These are phyloP conservation scores for Lenwebbia sp. DNA, from an alignment of 345 rosid species.

Conservation along the genomic window DNA sequence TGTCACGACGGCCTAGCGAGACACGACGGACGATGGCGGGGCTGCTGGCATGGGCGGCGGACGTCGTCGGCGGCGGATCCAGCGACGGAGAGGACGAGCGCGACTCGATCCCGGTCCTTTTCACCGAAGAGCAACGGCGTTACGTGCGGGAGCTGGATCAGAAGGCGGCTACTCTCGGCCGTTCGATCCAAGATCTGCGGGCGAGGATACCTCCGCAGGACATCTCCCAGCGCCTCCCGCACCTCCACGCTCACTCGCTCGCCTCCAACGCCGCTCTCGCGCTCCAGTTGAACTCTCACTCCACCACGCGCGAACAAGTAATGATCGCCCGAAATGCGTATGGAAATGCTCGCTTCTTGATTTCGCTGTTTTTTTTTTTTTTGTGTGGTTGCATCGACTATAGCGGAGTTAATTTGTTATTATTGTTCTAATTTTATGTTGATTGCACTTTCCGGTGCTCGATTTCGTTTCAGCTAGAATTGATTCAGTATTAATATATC, in stretches of 20 bases:
- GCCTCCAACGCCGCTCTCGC: slow-evolving; percentile 90
- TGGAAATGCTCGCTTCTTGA: neutral
- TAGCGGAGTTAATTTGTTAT: neutral
- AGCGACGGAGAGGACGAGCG: slow-evolving; percentile 18
- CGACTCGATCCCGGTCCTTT: slow-evolving; percentile 32
- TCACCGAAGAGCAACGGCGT: slow-evolving; percentile 55
- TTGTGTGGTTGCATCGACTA: neutral
- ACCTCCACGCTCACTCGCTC: slow-evolving; percentile 84
- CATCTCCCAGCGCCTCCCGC: slow-evolving; percentile 83
- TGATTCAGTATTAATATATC: neutral
- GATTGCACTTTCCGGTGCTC: neutral
- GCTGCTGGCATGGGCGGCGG: slow-evolving; percentile 90
- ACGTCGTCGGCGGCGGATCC: slow-evolving; percentile 64
- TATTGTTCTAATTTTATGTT: neutral
- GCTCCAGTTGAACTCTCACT: slow-evolving; percentile 86
- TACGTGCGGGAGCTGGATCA: slow-evolving; percentile 61
- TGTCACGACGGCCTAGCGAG: neutral
- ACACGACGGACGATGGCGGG: slow-evolving; percentile 47
- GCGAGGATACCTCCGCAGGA: slow-evolving; percentile 77
- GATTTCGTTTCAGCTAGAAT: neutral
- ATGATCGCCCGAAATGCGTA: neutral
- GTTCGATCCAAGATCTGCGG: slow-evolving; percentile 81
- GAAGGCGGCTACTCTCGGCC: slow-evolving; percentile 63
- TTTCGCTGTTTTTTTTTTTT: neutral
- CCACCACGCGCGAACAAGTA: slow-evolving; percentile 89